Evolutionary conservation across 2,329 filamentous ascomycete genomes (phyloP).

Genomic region (Curvularia lunata): DNA sequence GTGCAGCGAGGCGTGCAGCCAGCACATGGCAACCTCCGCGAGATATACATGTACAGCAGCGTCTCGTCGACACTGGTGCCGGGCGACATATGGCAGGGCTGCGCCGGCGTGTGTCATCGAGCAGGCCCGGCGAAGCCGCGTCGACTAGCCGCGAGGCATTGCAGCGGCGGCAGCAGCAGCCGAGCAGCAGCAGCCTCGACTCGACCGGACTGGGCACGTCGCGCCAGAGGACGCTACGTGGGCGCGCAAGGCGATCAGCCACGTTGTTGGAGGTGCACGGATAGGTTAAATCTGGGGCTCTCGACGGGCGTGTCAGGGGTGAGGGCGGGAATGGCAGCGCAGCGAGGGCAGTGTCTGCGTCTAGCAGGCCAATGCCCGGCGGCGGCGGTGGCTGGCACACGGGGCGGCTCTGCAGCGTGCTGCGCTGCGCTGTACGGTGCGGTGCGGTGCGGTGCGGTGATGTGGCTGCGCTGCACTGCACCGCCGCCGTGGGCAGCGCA

Average conservation of each 20-base stretch:
- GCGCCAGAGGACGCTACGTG: background rate
- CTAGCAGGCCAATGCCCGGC: constrained; percentile 5
- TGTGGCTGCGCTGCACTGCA: background rate
- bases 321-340: background rate
- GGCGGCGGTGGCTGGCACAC: constrained; percentile 9
- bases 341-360: background rate
- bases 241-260: constrained; percentile 9
- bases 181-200: background rate
- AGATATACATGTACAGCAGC: too few species aligned
- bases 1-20: background rate
- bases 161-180: background rate
- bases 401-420: constrained; percentile 12
- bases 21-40: background rate
- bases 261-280: constrained; percentile 16
- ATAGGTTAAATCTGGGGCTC: constrained; percentile 6
- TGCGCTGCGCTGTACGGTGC: constrained; percentile 12
- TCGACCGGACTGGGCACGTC: background rate
- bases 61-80: too few species aligned
- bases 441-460: constrained; percentile 15
- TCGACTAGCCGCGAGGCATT: background rate
- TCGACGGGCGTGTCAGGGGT: background rate
- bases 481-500: too few species aligned
- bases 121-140: background rate
- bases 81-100: background rate
- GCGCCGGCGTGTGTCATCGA: background rate